Base-by-base conservation (phyloP, 2,329 filamentous ascomycete species). In the Colletotrichum cordylinicola region DNA sequence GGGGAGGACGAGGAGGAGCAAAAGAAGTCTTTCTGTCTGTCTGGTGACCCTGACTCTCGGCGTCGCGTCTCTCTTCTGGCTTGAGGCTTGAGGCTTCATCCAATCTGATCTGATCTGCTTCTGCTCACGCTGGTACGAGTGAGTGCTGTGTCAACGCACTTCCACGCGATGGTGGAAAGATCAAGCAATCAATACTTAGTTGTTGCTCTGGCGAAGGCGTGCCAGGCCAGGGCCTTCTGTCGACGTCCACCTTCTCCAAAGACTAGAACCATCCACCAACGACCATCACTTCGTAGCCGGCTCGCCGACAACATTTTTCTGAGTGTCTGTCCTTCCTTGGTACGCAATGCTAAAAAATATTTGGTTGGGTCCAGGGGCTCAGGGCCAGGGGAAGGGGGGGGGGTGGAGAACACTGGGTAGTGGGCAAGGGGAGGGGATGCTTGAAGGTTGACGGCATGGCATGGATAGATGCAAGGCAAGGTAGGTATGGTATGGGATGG, bases 401-500 rank as follows among this genome's bases (percentile, higher is more conserved):
- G 73, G 43, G 62, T 18, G 27, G 43, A 69, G 74, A 76, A 48
- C 21, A 33, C 31, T 33, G 31, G 3, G 10, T 8, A n/a, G 67
- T 18, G 31, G 64, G 65, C 58, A 48, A 67, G 62, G 52, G 43
- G 13, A 48, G 12, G 12, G 48, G 43, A 64, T 62, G 39, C 61
- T 67, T 75, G 61, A 37, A 61, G 8, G 31, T 64, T 39, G 68
- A 67, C 27, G 69, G 69, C 55, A 39, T 72, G 61, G 72, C 60
- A 64, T 64, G 71, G 58, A 61, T 61, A 31, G 27, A 15, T 35
- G 31, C 35, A 35, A 35, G 31, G 21, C 13, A 68, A 31, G 31
- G 67, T 27, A 31, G 24, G 48, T 27, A 67, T 67, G 55, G 33
- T 24, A 68, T 72, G 73, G 74, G 58, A 73, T 75, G 70, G 73